A percentile compares a stretch with the other conserved stretches of the same genome.
Evolutionary conservation across 805 yeast species (phyloP).

Genomic region (Peterozyma toletana): DNA sequence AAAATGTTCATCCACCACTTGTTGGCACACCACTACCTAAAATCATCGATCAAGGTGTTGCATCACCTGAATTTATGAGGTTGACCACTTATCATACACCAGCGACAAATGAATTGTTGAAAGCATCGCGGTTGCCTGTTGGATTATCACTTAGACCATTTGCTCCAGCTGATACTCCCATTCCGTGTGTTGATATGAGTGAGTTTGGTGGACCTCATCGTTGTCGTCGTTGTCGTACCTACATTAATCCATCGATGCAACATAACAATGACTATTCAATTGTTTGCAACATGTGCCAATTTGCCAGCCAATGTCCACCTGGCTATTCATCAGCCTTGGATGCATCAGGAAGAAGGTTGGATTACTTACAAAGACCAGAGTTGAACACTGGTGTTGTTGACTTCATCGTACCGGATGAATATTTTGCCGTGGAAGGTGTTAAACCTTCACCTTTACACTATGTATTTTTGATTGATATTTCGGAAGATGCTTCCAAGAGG

Average conservation of each 20-base stretch:
- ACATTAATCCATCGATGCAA: constrained; percentile 78
- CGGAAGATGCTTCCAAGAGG: constrained; percentile 48
- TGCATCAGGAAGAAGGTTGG: constrained; percentile 53
- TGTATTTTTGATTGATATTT: constrained; percentile 68
- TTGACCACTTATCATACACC: constrained; percentile 83
- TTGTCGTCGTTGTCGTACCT: constrained; percentile 87
- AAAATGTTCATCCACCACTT: constrained; percentile 76
- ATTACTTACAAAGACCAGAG: constrained; percentile 64
- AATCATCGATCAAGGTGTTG: constrained; percentile 75
- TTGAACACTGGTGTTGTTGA: constrained; percentile 81
- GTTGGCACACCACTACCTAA: constrained; percentile 60
- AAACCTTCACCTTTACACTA: constrained; percentile 50
- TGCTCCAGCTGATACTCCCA: constrained; percentile 50
- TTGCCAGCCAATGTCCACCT: constrained; percentile 58
- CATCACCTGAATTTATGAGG: constrained; percentile 75
- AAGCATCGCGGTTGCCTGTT: constrained; percentile 68
- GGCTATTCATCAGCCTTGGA: constrained; percentile 64
- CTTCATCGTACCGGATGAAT: constrained; percentile 66
- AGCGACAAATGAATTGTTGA: constrained; percentile 57
- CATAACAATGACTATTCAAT: constrained; percentile 55
- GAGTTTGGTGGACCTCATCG: constrained; percentile 67
- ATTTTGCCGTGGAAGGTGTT: constrained; percentile 40
- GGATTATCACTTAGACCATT: constrained; percentile 82
- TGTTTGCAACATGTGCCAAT: constrained; percentile 82
- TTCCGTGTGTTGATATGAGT: constrained; percentile 64